phyloP scores from a whole-genome alignment of 495 filamentous ascomycete genomes.

The Filosporella fistucella region DNA sequence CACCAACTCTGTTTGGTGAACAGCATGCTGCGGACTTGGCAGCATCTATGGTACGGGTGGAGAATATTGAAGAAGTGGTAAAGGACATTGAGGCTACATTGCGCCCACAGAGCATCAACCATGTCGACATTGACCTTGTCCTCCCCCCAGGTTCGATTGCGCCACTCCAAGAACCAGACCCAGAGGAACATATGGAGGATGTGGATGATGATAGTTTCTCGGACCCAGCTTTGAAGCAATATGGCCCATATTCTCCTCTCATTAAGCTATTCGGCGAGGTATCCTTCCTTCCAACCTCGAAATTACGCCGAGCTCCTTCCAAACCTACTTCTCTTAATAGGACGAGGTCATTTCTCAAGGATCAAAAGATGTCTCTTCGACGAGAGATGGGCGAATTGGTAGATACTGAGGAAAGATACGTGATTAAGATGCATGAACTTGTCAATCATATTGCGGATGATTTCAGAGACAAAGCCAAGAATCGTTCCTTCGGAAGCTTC shows the following conservation, averaged over 20 bases:
- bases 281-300: slow-evolving; percentile 83
- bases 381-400: slow-evolving; percentile 88
- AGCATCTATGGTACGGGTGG: slow-evolving; percentile 72
- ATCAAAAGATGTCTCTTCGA: slow-evolving; percentile 77
- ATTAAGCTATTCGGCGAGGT: slow-evolving; percentile 75
- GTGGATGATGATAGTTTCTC: slow-evolving; percentile 52
- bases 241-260: slow-evolving; percentile 67
- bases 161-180: slow-evolving; percentile 42
- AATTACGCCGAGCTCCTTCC: slow-evolving; percentile 81
- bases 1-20: slow-evolving; percentile 74
- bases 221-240: slow-evolving; percentile 58
- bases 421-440: slow-evolving; percentile 76
- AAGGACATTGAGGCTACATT: slow-evolving; percentile 65
- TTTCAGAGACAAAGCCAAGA: slow-evolving; percentile 62
- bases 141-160: slow-evolving; percentile 71
- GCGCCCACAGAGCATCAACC: slow-evolving; percentile 70
- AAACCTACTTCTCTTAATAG: slow-evolving; percentile 73
- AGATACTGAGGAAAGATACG: slow-evolving; percentile 92
- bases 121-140: slow-evolving; percentile 85
- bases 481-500: slow-evolving; percentile 51
- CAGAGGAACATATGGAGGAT: slow-evolving; percentile 44
- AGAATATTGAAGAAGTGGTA: slow-evolving; percentile 68
- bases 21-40: slow-evolving; percentile 90
- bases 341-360: slow-evolving; percentile 66
- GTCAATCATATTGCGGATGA: slow-evolving; percentile 71